Percentiles rank a stretch among this genome's conserved stretches.
Conservation (phyloP, 768 basidiomycete genomes). For the Infundibulicybe gibba region DNA sequence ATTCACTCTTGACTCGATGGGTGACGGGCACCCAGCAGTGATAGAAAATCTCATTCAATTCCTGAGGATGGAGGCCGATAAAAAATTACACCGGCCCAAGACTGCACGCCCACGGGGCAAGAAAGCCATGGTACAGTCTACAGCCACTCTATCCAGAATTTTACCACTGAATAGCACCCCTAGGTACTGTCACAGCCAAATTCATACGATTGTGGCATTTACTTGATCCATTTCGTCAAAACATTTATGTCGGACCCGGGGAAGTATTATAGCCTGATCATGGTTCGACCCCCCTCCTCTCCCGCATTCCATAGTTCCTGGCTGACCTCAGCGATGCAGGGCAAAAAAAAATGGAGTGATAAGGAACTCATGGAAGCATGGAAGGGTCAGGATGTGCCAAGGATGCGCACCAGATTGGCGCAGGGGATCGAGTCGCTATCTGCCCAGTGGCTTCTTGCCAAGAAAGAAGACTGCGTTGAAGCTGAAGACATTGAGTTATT, state of each 20-base stretch:
- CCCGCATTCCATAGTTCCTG: too few species aligned
- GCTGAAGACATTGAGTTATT: too few species aligned
- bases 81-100: slow-evolving; percentile 50
- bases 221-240: slow-evolving; percentile 82
- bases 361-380: too few species aligned
- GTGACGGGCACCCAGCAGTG: slow-evolving; percentile 64
- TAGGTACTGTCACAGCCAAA: slow-evolving; percentile 90
- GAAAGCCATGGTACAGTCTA: too few species aligned
- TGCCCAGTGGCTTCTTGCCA: too few species aligned
- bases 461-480: too few species aligned
- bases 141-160: background rate
- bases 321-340: too few species aligned
- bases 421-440: too few species aligned
- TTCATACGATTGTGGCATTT: slow-evolving; percentile 90
- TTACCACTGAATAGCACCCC: background rate
- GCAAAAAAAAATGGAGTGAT: too few species aligned
- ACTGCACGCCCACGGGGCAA: slow-evolving; percentile 38
- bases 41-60: slow-evolving; percentile 60
- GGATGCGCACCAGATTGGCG: too few species aligned
- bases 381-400: too few species aligned
- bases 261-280: slow-evolving; percentile 46
- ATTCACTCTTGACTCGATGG: slow-evolving; percentile 89
- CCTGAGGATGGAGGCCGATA: slow-evolving; percentile 70
- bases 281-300: slow-evolving; percentile 26
- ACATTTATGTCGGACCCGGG: slow-evolving; percentile 68